phyloP scores from a whole-genome alignment of 345 rosid species.

The Clausena lansium region DNA sequence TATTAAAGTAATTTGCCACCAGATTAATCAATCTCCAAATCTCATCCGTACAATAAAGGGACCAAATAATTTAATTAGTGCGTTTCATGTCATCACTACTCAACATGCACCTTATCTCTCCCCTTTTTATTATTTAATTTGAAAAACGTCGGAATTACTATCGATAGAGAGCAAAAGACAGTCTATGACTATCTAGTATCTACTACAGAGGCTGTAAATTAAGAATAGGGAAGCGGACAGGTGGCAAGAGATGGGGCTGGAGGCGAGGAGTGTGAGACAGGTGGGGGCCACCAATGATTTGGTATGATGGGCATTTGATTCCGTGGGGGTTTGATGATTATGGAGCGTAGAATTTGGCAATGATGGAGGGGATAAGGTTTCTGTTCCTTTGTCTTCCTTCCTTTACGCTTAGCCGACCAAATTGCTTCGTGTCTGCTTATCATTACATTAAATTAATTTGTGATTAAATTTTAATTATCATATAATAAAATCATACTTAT shows the following conservation, averaged over 20 bases:
- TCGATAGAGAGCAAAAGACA: background rate
- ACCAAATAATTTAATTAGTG: background rate
- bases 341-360: constrained; percentile 52
- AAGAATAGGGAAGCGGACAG: constrained; percentile 9
- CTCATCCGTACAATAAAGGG: constrained; percentile 18
- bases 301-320: constrained; percentile 53
- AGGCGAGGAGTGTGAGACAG: constrained; percentile 10
- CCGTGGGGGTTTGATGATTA: constrained; percentile 45
- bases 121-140: too few relatives aligned
- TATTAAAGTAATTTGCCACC: constrained; percentile 17
- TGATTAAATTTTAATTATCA: background rate
- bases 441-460: background rate
- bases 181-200: background rate
- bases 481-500: background rate
- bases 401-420: constrained; percentile 23
- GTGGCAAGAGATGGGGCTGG: constrained; percentile 4
- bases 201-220: background rate
- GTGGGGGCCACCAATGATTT: constrained; percentile 58
- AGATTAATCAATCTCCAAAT: constrained; percentile 12
- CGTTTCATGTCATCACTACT: background rate
- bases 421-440: constrained; percentile 5
- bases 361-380: constrained; percentile 21
- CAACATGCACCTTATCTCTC: background rate
- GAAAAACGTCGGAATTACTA: too few relatives aligned
- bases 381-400: background rate